These are phyloP conservation scores for Danielozyma ontarioensis DNA, from an alignment of 805 yeast genomes.

Conservation along the genomic window DNA sequence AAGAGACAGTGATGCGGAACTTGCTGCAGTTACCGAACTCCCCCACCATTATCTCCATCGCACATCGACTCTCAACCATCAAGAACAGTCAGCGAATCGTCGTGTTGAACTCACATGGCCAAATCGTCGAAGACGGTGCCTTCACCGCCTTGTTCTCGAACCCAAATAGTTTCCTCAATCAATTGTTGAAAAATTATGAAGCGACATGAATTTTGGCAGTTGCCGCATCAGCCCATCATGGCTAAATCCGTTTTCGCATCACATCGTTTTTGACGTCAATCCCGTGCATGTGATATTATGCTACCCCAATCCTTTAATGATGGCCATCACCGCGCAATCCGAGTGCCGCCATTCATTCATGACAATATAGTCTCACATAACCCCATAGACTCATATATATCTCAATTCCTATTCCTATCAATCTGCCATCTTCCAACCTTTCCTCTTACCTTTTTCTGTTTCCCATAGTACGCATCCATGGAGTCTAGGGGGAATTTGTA, in stretches of 20 bases:
- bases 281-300: conserved; percentile 2
- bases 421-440: no score
- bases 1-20: conserved; percentile 76
- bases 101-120: conserved; percentile 52
- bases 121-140: conserved; percentile 64
- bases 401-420: no score
- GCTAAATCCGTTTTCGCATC: no score
- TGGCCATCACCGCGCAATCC: neutral
- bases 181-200: conserved; percentile 31
- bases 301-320: conserved; percentile 1
- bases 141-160: conserved; percentile 48
- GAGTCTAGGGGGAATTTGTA: no score
- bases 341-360: neutral
- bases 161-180: conserved; percentile 41
- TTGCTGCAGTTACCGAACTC: conserved; percentile 46
- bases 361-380: neutral
- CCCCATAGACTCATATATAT: no score
- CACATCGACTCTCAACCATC: conserved; percentile 87
- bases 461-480: no score
- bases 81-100: conserved; percentile 75
- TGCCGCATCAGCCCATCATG: no score
- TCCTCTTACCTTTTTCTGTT: no score
- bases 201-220: no score
- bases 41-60: conserved; percentile 77
- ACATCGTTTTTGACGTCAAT: conserved; percentile 1